Evolutionary conservation across 2,329 filamentous ascomycete species (phyloP).

Genomic region (Magnaporthiopsis poae): DNA sequence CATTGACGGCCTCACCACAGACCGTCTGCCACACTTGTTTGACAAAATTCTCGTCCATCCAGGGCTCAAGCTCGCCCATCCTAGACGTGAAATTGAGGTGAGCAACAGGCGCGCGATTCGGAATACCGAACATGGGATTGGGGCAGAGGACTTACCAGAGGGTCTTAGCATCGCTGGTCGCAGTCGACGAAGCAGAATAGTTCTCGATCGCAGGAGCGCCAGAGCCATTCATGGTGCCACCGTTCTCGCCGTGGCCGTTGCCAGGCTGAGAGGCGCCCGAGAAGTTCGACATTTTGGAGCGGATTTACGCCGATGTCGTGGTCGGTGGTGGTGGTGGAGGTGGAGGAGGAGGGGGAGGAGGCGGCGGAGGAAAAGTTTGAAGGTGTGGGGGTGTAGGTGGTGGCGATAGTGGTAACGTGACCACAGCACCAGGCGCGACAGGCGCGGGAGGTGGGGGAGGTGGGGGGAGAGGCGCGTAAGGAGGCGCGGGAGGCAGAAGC

Average conservation of each 20-base stretch:
- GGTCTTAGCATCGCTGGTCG: conserved; percentile 44
- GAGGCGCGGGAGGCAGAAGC: too few relatives aligned
- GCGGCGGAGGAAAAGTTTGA: too few relatives aligned
- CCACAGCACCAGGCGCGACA: too few relatives aligned
- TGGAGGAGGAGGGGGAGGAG: too few relatives aligned
- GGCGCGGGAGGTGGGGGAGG: too few relatives aligned
- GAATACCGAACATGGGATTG: not conserved
- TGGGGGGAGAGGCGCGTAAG: too few relatives aligned
- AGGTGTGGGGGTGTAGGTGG: too few relatives aligned
- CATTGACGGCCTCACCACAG: conserved; percentile 88
- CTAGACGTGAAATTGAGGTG: conserved; percentile 34
- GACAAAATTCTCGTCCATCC: conserved; percentile 99
- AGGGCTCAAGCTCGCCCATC: conserved; percentile 98
- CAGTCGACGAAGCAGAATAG: conserved; percentile 15
- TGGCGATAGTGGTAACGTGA: too few relatives aligned
- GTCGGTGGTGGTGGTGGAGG: not conserved
- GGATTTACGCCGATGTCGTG: not conserved
- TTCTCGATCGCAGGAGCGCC: conserved; percentile 13
- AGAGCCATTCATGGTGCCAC: conserved; percentile 21
- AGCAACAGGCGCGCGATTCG: not conserved
- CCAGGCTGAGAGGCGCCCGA: conserved; percentile 13
- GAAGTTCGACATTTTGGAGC: conserved; percentile 13
- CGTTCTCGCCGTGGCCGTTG: conserved; percentile 14
- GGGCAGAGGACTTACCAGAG: conserved; percentile 36
- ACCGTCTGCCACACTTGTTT: conserved; percentile 82